A percentile compares a stretch with the other conserved stretches of the same genome.
Evolutionary conservation across 352 stramenopile genomes (phyloP).

Genomic region (Elongisporangium undulatum): DNA sequence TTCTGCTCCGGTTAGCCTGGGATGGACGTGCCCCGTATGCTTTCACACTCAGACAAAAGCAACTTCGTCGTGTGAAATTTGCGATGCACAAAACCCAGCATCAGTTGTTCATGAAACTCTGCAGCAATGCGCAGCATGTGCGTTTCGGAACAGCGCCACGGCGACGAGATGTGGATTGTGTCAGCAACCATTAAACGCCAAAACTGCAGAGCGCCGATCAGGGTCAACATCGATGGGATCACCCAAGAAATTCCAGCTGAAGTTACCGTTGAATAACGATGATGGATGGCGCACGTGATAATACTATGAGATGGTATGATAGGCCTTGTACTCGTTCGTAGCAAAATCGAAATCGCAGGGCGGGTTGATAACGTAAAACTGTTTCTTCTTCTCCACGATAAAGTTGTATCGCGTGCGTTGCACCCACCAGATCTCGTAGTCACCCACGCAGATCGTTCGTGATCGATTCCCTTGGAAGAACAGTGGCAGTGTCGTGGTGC

Average conservation of each 20-base stretch:
- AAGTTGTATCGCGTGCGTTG: conserved; percentile 76
- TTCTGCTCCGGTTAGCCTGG: background rate
- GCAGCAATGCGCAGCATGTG: conserved; percentile 57
- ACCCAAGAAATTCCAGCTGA: conserved; percentile 4
- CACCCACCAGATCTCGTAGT: conserved; percentile 88
- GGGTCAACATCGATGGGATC: conserved; percentile 19
- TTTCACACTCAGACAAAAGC: conserved; percentile 58
- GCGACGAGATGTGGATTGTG: conserved; percentile 3
- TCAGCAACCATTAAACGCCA: background rate
- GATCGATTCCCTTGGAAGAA: conserved; percentile 60
- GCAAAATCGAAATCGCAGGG: conserved; percentile 77
- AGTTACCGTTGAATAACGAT: background rate
- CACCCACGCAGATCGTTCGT: conserved; percentile 60
- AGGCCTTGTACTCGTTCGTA: conserved; percentile 78
- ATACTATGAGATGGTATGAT: conserved; percentile 31
- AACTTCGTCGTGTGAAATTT: conserved; percentile 61
- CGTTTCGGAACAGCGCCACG: conserved; percentile 49
- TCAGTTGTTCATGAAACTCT: conserved; percentile 44
- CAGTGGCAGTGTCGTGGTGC: conserved; percentile 67
- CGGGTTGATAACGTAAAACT: conserved; percentile 49
- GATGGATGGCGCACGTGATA: conserved; percentile 12
- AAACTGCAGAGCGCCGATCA: background rate
- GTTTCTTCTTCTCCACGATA: conserved; percentile 82
- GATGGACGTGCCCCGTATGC: conserved; percentile 67
- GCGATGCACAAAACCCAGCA: conserved; percentile 59